Percentiles rank a stretch among this genome's conserved stretches.
These are phyloP conservation scores for Papiliotrema flavescens DNA, from an alignment of 1,284 basidiomycete species.

Conservation along the genomic window DNA sequence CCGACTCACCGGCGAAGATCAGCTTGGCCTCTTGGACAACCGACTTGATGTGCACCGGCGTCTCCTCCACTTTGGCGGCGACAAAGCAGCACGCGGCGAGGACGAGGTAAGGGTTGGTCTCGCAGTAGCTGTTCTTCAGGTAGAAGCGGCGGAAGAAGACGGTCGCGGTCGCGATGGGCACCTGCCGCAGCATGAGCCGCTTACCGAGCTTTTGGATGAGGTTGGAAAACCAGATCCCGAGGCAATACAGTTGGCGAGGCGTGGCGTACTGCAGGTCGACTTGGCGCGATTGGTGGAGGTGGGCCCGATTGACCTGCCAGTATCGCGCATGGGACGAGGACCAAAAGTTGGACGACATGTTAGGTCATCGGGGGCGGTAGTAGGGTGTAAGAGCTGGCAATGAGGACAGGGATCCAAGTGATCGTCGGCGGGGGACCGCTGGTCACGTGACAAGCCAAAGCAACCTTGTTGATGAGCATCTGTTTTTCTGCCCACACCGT, in stretches of 20 bases:
- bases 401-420: too few relatives aligned
- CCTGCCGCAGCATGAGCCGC: conserved; percentile 75
- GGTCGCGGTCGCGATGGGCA: conserved; percentile 86
- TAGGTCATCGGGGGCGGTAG: too few relatives aligned
- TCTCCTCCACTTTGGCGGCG: conserved; percentile 94
- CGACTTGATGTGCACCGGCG: conserved; percentile 88
- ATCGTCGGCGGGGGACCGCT: too few relatives aligned
- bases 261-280: conserved; percentile 74
- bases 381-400: too few relatives aligned
- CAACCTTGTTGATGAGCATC: too few relatives aligned
- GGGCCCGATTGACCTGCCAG: conserved; percentile 80
- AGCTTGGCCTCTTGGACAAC: conserved; percentile 78
- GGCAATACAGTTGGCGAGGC: conserved; percentile 68
- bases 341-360: conserved; percentile 46
- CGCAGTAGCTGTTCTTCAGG: conserved; percentile 85
- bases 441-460: too few relatives aligned
- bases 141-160: conserved; percentile 95
- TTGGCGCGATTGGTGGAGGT: conserved; percentile 64
- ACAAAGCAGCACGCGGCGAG: conserved; percentile 91
- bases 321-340: conserved; percentile 49
- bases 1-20: conserved; percentile 67
- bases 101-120: conserved; percentile 90
- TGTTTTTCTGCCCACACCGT: too few relatives aligned
- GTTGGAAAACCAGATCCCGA: conserved; percentile 80
- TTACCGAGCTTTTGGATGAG: conserved; percentile 82